These are phyloP conservation scores for Medicago truncatula DNA, from an alignment of 306 rosid species.

Conservation along the genomic window MtrunA17r5.0-ANR NC_053042.1:18702501-18703000, in stretches of 20 bases:
- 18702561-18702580: conserved; percentile 93
- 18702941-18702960: conserved; percentile 96
- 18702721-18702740: conserved; percentile 97
- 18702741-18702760: conserved; percentile 77
- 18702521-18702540: conserved; percentile 84
- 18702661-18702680: conserved; percentile 91
- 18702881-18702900: conserved; percentile 89
- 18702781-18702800: conserved; percentile 98
- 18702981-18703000: conserved; percentile 85
- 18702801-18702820: conserved; percentile 93
- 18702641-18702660: conserved; percentile 80
- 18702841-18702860: conserved; percentile 86
- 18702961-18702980: conserved; percentile 90
- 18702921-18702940: conserved; percentile 92
- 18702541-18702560: conserved; percentile 99
- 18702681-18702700: conserved; percentile 94
- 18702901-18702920: conserved; percentile 96
- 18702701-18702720: conserved; percentile 85
- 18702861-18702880: conserved; percentile 90
- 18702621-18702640: conserved; percentile 91
- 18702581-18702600: conserved; percentile 98
- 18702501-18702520: conserved; percentile 89
- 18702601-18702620: conserved; percentile 94
- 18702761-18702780: conserved; percentile 83
- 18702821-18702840: conserved; percentile 97